Percentiles rank a stretch among this genome's conserved stretches.
Conservation (phyloP, 2,329 filamentous ascomycete genomes). For the Penicillium sp. region DNA sequence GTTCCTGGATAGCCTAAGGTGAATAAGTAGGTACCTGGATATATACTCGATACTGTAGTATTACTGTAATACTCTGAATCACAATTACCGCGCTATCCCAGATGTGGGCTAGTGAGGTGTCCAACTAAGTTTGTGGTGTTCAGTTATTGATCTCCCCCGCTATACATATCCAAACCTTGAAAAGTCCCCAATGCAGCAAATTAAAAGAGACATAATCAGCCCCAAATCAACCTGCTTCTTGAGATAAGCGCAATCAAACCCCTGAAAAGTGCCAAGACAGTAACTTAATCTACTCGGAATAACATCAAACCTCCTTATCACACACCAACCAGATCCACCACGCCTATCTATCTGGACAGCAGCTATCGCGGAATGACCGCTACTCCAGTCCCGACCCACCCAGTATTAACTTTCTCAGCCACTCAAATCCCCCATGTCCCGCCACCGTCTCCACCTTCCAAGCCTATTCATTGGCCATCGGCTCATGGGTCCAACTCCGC, state of each 20-base stretch:
- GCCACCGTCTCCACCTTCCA: not conserved
- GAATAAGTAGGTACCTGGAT: too few relatives aligned
- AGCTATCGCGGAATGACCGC: not conserved
- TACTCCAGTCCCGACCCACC: not conserved
- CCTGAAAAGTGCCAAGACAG: not conserved
- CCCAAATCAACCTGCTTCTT: not conserved
- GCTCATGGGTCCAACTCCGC: not conserved
- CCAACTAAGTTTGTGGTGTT: too few relatives aligned
- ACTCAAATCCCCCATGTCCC: not conserved
- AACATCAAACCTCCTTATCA: not conserved
- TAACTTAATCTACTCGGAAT: not conserved
- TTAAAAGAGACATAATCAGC: not conserved
- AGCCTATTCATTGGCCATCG: not conserved
- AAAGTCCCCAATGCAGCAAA: not conserved
- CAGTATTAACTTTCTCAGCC: not conserved
- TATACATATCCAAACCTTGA: not conserved
- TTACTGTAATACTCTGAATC: too few relatives aligned
- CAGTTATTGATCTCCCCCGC: too few relatives aligned
- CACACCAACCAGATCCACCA: conserved; percentile 3
- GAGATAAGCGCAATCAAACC: not conserved
- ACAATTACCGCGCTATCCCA: too few relatives aligned
- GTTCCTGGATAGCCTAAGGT: too few relatives aligned
- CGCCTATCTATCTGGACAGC: conserved; percentile 2
- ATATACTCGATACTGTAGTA: too few relatives aligned
- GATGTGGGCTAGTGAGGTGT: too few relatives aligned